These are phyloP conservation scores for Moesziomyces sp. DNA, from an alignment of 1,284 basidiomycete genomes.

Conservation along the genomic window DNA sequence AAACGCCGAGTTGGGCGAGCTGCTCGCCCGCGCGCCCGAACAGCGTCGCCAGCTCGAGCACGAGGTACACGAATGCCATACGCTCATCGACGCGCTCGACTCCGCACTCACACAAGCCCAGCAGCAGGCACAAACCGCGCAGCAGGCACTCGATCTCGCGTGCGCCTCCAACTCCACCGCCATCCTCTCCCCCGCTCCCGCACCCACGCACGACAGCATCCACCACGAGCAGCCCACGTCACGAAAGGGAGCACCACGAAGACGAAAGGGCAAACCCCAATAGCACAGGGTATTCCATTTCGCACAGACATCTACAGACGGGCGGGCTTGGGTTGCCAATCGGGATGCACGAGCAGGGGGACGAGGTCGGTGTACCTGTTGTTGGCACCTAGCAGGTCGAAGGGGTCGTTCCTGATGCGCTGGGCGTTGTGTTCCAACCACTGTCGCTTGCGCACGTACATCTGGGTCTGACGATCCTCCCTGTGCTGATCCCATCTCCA, in stretches of 20 bases:
- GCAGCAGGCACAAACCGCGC: slow-evolving; percentile 14
- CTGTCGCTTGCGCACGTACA: slow-evolving; percentile 40
- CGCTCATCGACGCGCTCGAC: slow-evolving; percentile 35
- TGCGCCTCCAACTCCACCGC: slow-evolving; percentile 37
- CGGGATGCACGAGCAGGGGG: slow-evolving; percentile 4
- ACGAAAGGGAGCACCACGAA: too few relatives aligned
- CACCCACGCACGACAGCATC: background rate
- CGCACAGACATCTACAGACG: too few relatives aligned
- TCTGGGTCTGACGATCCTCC: slow-evolving; percentile 22
- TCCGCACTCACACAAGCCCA: slow-evolving; percentile 16
- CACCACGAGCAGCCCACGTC: too few relatives aligned
- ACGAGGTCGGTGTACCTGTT: slow-evolving; percentile 19
- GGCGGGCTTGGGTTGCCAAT: slow-evolving; percentile 3
- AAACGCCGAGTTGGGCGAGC: slow-evolving; percentile 42
- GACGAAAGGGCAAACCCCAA: too few relatives aligned
- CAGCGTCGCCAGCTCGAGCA: slow-evolving; percentile 1
- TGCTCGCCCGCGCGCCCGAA: slow-evolving; percentile 12
- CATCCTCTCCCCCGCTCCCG: slow-evolving; percentile 7
- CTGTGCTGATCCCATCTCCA: slow-evolving; percentile 40
- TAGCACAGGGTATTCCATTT: too few relatives aligned
- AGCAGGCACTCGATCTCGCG: slow-evolving; percentile 35
- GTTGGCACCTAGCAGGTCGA: slow-evolving; percentile 40
- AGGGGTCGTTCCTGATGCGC: slow-evolving; percentile 37
- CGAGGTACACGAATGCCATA: slow-evolving; percentile 30
- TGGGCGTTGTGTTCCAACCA: slow-evolving; percentile 29